Evolutionary conservation across 345 rosid genomes (phyloP).

Genomic region (Linum tenue): DNA sequence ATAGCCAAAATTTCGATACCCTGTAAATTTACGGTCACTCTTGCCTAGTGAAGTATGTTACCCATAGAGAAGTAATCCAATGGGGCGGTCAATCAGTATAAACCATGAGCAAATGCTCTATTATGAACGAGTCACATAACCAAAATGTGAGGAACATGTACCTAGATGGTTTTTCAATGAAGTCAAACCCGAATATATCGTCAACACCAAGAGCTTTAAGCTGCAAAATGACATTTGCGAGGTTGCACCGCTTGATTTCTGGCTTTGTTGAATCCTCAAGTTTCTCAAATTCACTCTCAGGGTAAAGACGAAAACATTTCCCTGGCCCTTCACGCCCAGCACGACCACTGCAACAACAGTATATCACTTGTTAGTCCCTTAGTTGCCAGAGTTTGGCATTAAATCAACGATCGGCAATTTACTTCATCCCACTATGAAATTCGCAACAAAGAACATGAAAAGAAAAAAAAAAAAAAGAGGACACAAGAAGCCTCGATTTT

Average conservation of each 20-base stretch:
- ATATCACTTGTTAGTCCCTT: neutral
- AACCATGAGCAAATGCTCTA: neutral
- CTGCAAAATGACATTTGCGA: conserved; percentile 81
- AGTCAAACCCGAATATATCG: conserved; percentile 85
- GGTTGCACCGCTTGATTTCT: conserved; percentile 89
- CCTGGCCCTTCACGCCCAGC: conserved; percentile 98
- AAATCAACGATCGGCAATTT: too few relatives aligned
- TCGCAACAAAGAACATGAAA: neutral
- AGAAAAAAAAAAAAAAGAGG: neutral
- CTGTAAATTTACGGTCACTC: too few relatives aligned
- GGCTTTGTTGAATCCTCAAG: conserved; percentile 86
- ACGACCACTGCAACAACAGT: conserved; percentile 58
- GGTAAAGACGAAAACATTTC: conserved; percentile 88
- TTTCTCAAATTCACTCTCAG: conserved; percentile 78
- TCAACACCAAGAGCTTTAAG: conserved; percentile 85
- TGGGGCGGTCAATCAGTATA: neutral
- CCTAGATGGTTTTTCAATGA: conserved; percentile 91
- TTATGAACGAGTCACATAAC: neutral
- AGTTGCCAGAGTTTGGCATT: neutral
- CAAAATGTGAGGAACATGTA: conserved; percentile 11
- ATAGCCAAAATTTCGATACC: neutral
- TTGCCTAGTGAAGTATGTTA: neutral
- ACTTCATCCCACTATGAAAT: neutral
- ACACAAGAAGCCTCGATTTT: neutral
- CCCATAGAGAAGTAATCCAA: neutral